Conservation (phyloP, 345 rosid species). For the Mercurialis annua region DNA sequence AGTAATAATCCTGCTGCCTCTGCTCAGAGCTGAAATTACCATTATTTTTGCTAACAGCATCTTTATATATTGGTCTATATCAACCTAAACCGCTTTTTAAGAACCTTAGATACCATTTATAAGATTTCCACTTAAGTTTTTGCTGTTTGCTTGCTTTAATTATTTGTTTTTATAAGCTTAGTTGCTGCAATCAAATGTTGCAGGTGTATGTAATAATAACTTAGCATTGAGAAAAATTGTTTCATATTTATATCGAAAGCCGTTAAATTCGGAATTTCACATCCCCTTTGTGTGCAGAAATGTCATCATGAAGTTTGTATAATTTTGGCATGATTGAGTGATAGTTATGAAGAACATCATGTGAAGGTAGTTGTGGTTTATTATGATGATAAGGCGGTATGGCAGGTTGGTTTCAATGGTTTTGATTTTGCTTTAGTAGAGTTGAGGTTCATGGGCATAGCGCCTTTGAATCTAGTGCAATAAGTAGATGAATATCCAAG, state of each 20-base stretch:
- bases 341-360: not conserved
- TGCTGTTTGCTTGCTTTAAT: conserved; percentile 1
- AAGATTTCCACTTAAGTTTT: conserved; percentile 12
- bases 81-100: conserved; percentile 8
- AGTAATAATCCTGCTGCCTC: conserved; percentile 69
- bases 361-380: not conserved
- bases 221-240: conserved; percentile 14
- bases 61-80: conserved; percentile 7
- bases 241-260: conserved; percentile 19
- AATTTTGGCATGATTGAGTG: not conserved
- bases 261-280: not conserved
- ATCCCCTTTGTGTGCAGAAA: not conserved
- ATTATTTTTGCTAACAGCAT: not conserved
- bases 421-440: not conserved
- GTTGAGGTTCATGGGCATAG: not conserved
- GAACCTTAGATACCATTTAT: conserved; percentile 5
- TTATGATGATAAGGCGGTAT: not conserved
- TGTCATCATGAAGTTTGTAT: not conserved
- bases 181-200: conserved; percentile 19
- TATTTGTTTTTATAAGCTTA: conserved; percentile 11
- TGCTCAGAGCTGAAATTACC: conserved; percentile 56
- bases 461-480: not conserved
- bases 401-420: not conserved
- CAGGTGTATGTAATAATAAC: conserved; percentile 28
- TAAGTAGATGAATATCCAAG: too few relatives aligned